phyloP scores from a whole-genome alignment of 176 grass and related monocot species.

The Phoenix roebelenii region DNA sequence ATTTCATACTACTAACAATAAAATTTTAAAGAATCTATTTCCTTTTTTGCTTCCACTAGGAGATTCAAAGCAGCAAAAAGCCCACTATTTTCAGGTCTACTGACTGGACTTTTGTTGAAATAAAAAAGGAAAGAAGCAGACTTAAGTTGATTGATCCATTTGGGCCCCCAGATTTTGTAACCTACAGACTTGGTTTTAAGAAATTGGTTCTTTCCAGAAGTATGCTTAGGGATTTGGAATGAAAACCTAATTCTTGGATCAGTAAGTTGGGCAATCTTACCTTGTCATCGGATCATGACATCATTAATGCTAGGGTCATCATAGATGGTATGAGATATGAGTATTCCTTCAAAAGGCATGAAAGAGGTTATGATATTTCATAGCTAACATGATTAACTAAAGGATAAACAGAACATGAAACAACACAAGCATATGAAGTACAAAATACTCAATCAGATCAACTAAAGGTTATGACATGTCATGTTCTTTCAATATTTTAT shows the following conservation, averaged over 20 bases:
- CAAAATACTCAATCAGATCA: too few relatives aligned
- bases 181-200: slow-evolving; percentile 28
- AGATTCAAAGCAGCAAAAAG: slow-evolving; percentile 64
- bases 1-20: too few relatives aligned
- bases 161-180: slow-evolving; percentile 81
- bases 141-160: slow-evolving; percentile 96
- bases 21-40: slow-evolving; percentile 46
- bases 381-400: too few relatives aligned
- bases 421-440: too few relatives aligned
- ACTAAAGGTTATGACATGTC: too few relatives aligned
- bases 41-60: slow-evolving; percentile 57
- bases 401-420: too few relatives aligned
- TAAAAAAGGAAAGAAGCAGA: background rate
- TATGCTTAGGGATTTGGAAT: background rate
- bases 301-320: slow-evolving; percentile 74
- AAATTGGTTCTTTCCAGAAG: background rate
- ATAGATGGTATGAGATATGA: slow-evolving; percentile 62
- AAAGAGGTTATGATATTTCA: background rate
- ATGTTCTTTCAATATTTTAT: too few relatives aligned
- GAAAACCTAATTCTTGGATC: background rate
- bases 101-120: slow-evolving; percentile 57
- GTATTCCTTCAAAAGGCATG: slow-evolving; percentile 43
- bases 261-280: slow-evolving; percentile 24
- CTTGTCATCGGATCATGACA: slow-evolving; percentile 89
- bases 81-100: slow-evolving; percentile 80